phyloP scores from a whole-genome alignment of 2,329 filamentous ascomycete genomes.

The Sclerotiophoma versabilis region DNA sequence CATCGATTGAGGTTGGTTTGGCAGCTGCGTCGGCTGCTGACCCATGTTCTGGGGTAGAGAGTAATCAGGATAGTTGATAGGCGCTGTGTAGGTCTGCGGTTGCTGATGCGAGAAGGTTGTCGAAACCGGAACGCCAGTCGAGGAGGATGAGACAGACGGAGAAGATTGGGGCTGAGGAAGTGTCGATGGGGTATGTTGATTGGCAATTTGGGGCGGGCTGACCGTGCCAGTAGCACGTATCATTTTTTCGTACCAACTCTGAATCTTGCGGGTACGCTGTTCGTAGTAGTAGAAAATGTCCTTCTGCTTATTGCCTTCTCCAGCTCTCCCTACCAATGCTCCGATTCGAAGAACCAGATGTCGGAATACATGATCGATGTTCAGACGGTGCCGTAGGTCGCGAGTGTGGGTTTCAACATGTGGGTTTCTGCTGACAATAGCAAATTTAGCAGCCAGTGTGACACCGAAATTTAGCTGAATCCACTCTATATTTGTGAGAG shows the following conservation, averaged over 20 bases:
- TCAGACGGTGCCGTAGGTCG: constrained; percentile 35
- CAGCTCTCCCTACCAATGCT: constrained; percentile 32
- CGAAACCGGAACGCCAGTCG: constrained; percentile 24
- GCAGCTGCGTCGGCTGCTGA: constrained; percentile 3
- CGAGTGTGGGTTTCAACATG: constrained; percentile 34
- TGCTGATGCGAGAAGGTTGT: constrained; percentile 30
- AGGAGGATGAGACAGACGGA: constrained; percentile 11
- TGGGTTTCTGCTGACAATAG: constrained; percentile 36
- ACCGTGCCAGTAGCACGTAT: constrained; percentile 24
- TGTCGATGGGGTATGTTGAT: constrained; percentile 4
- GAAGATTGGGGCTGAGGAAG: constrained; percentile 6
- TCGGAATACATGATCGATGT: constrained; percentile 38
- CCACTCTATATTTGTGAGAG: constrained; percentile 51
- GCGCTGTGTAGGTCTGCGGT: constrained; percentile 12
- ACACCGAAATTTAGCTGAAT: constrained; percentile 50
- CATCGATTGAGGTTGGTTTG: constrained; percentile 9
- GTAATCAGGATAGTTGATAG: constrained; percentile 15
- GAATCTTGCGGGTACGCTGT: constrained; percentile 35
- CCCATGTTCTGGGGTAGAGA: constrained; percentile 4
- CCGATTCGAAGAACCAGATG: constrained; percentile 35
- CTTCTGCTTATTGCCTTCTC: constrained; percentile 30
- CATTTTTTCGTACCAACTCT: constrained; percentile 42
- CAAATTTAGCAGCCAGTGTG: constrained; percentile 41
- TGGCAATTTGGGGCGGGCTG: constrained; percentile 16
- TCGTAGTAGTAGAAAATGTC: constrained; percentile 41